phyloP scores from a whole-genome alignment of 179 eudicot species.

The Nepenthes alata region DNA sequence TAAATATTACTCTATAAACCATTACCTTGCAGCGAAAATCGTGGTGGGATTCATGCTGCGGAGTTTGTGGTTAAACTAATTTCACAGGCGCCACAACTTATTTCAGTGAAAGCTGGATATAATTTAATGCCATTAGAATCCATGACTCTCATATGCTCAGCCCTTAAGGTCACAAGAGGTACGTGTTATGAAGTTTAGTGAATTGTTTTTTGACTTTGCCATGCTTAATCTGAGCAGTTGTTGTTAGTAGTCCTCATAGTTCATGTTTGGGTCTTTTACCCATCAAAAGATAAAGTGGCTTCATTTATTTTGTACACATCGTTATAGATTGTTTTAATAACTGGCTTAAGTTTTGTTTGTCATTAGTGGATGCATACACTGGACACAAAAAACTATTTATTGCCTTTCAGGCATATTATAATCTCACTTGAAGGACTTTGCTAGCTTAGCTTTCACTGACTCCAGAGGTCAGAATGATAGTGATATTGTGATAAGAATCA shows the following conservation, averaged over 20 bases:
- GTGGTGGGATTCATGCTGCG: constrained; percentile 68
- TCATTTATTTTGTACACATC: not conserved
- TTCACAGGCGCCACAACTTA: constrained; percentile 40
- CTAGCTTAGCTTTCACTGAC: no score
- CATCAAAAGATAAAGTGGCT: not conserved
- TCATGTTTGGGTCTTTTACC: not conserved
- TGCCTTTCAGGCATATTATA: no score
- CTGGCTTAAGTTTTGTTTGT: no score
- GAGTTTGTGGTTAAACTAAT: constrained; percentile 55
- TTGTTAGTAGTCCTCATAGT: not conserved
- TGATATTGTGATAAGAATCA: no score
- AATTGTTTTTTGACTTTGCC: not conserved
- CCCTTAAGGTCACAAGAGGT: constrained; percentile 52
- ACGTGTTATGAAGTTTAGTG: not conserved
- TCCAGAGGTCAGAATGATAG: no score
- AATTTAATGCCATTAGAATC: constrained; percentile 73
- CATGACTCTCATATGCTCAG: constrained; percentile 37
- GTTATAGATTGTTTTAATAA: no score
- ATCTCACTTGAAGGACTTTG: no score
- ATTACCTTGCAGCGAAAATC: constrained; percentile 51
- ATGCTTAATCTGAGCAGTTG: not conserved
- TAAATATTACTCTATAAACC: constrained; percentile 4
- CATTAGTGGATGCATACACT: no score
- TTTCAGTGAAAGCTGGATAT: constrained; percentile 46
- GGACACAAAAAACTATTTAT: no score